phyloP scores from a whole-genome alignment of 192 early-diverging fungal species.

The Coemansia sp. region DNA sequence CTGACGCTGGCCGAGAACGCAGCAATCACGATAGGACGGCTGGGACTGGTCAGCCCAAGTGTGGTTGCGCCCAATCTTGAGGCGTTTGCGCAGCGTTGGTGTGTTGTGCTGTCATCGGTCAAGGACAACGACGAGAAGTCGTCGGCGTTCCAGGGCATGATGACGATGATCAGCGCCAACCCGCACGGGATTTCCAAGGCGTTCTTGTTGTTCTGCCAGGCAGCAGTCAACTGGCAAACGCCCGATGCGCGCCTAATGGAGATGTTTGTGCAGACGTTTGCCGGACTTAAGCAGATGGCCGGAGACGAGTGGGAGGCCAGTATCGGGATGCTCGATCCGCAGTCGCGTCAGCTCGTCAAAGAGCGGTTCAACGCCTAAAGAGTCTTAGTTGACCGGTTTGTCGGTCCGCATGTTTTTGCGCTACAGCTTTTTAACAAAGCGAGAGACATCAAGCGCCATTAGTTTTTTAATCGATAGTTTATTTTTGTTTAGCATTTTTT shows the following conservation, averaged over 20 bases:
- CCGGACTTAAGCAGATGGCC: slow-evolving; percentile 52
- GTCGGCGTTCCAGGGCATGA: slow-evolving; percentile 93
- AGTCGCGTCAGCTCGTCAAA: slow-evolving; percentile 42
- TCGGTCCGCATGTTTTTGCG: no score
- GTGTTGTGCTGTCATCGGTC: slow-evolving; percentile 70
- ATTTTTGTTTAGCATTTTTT: slow-evolving; percentile 6
- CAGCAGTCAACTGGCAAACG: slow-evolving; percentile 74
- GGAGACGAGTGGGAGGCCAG: slow-evolving; percentile 50
- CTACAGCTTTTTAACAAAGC: no score
- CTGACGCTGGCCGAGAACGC: slow-evolving; percentile 90
- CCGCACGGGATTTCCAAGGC: slow-evolving; percentile 77
- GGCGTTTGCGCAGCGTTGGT: slow-evolving; percentile 84
- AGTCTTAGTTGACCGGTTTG: no score
- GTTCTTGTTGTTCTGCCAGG: slow-evolving; percentile 77
- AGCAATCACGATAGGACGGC: slow-evolving; percentile 94
- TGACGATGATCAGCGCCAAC: slow-evolving; percentile 87
- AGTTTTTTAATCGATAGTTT: background rate
- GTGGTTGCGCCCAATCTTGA: slow-evolving; percentile 84
- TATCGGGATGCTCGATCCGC: slow-evolving; percentile 45
- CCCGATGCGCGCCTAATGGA: slow-evolving; percentile 51
- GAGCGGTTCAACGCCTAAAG: slow-evolving; percentile 41
- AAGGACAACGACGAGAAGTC: slow-evolving; percentile 97
- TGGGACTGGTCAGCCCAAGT: slow-evolving; percentile 84
- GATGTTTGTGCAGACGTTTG: slow-evolving; percentile 55
- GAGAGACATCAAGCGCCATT: background rate